Evolutionary conservation across 176 grass and related monocot species (phyloP).

Genomic region (Oryza nivara): DNA sequence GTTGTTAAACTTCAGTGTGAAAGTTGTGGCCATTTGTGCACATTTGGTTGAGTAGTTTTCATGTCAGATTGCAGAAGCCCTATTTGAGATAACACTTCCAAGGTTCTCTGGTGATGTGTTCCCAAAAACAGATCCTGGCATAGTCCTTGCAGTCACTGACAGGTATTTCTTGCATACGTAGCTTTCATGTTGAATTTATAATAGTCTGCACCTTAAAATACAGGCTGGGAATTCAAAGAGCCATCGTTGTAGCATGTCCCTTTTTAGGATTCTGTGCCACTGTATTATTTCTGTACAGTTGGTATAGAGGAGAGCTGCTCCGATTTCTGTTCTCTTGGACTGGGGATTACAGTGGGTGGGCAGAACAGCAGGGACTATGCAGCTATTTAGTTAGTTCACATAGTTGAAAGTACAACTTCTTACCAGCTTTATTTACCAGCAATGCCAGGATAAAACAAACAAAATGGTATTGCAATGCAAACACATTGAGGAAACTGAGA

Average conservation of each 20-base stretch:
- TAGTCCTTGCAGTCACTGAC: slow-evolving; percentile 84
- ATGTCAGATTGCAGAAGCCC: slow-evolving; percentile 78
- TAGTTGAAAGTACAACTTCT: not conserved
- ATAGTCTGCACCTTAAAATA: not conserved
- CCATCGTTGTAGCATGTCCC: not conserved
- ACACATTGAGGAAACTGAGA: not conserved
- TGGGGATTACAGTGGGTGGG: not conserved
- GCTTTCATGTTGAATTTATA: not conserved
- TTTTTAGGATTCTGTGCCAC: slow-evolving; percentile 9
- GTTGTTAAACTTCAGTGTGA: not conserved
- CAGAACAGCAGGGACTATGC: not conserved
- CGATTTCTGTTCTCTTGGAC: not conserved
- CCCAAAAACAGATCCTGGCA: slow-evolving; percentile 89
- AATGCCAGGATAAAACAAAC: slow-evolving; percentile 1
- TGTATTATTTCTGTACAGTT: slow-evolving; percentile 1
- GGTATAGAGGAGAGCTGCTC: not conserved
- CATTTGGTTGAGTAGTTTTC: slow-evolving; percentile 46
- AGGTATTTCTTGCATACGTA: slow-evolving; percentile 45
- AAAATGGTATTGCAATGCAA: not conserved
- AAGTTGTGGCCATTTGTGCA: not conserved
- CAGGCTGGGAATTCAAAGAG: not conserved
- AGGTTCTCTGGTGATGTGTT: slow-evolving; percentile 86
- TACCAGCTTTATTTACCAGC: not conserved
- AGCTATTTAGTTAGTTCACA: not conserved
- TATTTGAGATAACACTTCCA: slow-evolving; percentile 92